Conservation (phyloP, 108 stramenopile genomes). For the Chaetoceros tenuissimus region DNA sequence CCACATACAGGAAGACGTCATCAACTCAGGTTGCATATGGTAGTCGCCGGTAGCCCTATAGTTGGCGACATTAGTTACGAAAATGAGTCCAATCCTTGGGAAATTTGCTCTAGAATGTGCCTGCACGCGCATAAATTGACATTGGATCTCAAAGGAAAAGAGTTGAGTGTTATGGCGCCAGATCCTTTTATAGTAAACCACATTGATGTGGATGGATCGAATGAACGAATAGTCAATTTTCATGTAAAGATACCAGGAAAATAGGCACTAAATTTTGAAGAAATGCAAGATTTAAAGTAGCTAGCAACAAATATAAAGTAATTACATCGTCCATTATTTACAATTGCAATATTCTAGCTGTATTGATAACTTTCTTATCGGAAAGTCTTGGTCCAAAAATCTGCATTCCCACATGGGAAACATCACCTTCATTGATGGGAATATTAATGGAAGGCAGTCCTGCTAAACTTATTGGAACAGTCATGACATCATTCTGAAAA, state of each 20-base stretch:
- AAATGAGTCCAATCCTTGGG: slow-evolving; percentile 2
- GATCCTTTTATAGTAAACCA: slow-evolving; percentile 36
- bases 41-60: slow-evolving; percentile 78
- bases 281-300: not conserved
- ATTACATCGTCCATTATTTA: not conserved
- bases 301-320: not conserved
- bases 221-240: not conserved
- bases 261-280: no score
- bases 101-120: slow-evolving; percentile 57
- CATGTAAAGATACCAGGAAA: not conserved
- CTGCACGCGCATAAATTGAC: slow-evolving; percentile 59
- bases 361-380: not conserved
- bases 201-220: slow-evolving; percentile 9
- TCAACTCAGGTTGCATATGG: slow-evolving; percentile 85
- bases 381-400: slow-evolving; percentile 6
- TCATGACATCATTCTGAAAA: slow-evolving; percentile 90
- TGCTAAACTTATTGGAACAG: slow-evolving; percentile 75
- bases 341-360: not conserved
- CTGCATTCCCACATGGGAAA: slow-evolving; percentile 19
- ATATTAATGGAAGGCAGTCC: slow-evolving; percentile 78
- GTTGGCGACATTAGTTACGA: slow-evolving; percentile 87
- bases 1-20: slow-evolving; percentile 90
- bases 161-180: slow-evolving; percentile 26
- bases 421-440: slow-evolving; percentile 22
- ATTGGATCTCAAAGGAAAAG: slow-evolving; percentile 25